Base-by-base conservation (phyloP, 208 protist genomes). In the Acanthamoeba healyi region DNA sequence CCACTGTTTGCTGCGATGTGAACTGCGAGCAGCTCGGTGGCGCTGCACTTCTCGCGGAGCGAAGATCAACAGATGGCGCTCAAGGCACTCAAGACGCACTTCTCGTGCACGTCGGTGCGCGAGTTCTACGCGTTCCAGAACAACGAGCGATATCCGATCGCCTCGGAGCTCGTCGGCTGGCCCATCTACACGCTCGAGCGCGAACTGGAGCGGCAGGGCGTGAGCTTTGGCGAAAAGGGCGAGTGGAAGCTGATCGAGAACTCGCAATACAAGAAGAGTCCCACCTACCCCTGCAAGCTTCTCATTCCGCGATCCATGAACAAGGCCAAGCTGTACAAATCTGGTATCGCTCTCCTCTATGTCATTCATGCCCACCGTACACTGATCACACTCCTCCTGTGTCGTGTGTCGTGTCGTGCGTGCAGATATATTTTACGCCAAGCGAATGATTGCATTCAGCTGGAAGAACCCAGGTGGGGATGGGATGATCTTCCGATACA, bases 61-160 rank as follows among this genome's bases (percentile, higher is more conserved):
- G 44, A 86, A 5, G 77, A 86, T 58, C 77, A 86, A 7, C 77
- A 61, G 77, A 4, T 86, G 77, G 77, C 77, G 6, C 44, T 86
- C 77, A 86, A 86, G 42, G 77, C 77, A 6, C 38, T 86, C 77
- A 86, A 86, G 77, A 24, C 77, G 29, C 77, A 86, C 77, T 58
- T 86, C 44, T 5, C 77, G 17, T 58, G 42, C 77, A 86, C 77
- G 1, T 40, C n/a, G 19, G 44, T 70, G 7, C 40, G 42, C 40
- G 89, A 93, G 24, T 46, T 93, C n/a, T 93, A 67, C 89, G 89
- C 89, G 0, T 93, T 93, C 38, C 58, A 93, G 32, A 93, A 93
- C 49, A 36, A 42, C 17, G 89, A 93, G 89, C 58, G 67, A 7
- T 93, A 67, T 32, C 65, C 65, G 0, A 58, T 93, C 46, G 24